Conservation (phyloP, 1,284 basidiomycete genomes). For the Puccinia novopanici region DNA sequence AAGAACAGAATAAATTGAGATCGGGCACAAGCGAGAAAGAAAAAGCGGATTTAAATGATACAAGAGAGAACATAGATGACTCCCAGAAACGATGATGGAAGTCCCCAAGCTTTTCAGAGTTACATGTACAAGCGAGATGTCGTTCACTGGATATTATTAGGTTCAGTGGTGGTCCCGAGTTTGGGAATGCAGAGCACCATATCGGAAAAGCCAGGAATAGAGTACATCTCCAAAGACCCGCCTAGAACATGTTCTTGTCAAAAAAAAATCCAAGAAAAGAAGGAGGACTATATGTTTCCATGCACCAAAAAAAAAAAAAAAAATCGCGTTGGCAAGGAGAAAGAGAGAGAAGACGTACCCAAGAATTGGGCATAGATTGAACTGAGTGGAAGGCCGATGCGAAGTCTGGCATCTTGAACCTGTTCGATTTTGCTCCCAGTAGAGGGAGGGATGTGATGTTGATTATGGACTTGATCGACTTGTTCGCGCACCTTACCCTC, state of each 20-base stretch:
- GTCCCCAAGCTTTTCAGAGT: no score
- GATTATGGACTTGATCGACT: slow-evolving; percentile 58
- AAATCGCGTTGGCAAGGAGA: no score
- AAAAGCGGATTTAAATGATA: no score
- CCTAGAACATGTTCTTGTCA: slow-evolving; percentile 64
- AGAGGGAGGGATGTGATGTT: neutral
- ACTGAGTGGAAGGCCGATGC: slow-evolving; percentile 79
- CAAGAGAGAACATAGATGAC: no score
- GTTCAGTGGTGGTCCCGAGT: slow-evolving; percentile 43
- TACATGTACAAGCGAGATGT: neutral
- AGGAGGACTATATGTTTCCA: no score
- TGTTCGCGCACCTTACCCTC: slow-evolving; percentile 76
- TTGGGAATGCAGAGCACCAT: slow-evolving; percentile 42
- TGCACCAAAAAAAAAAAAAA: no score
- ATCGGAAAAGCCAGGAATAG: slow-evolving; percentile 72
- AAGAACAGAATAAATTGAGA: no score
- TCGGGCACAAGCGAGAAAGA: no score
- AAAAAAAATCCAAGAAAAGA: neutral
- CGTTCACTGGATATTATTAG: slow-evolving; percentile 19
- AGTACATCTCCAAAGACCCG: slow-evolving; percentile 76
- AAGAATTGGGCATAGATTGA: slow-evolving; percentile 73
- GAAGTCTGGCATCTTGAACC: slow-evolving; percentile 64
- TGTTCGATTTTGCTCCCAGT: slow-evolving; percentile 57
- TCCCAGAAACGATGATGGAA: no score
- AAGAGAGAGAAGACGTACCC: slow-evolving; percentile 65